Evolutionary conservation across 2,329 filamentous ascomycete genomes (phyloP).

Genomic region (Fonsecaea monophora): DNA sequence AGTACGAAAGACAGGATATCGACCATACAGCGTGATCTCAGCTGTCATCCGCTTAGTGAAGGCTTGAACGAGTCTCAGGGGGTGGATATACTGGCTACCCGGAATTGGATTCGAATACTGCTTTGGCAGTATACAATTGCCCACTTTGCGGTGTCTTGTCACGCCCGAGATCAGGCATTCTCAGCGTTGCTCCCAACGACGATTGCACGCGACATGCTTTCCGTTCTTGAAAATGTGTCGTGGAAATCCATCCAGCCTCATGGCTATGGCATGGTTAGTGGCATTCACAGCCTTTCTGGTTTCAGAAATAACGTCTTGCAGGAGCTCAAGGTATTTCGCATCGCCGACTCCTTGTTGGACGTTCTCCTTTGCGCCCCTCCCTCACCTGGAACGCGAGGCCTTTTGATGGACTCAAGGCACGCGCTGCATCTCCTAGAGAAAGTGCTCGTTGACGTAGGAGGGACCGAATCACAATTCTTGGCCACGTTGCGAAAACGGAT

Average conservation of each 20-base stretch:
- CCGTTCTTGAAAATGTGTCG: slow-evolving; percentile 7
- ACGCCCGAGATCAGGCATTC: slow-evolving; percentile 16
- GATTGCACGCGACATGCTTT: slow-evolving; percentile 17
- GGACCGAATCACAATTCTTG: slow-evolving; percentile 10
- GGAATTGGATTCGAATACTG: slow-evolving; percentile 22
- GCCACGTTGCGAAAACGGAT: slow-evolving; percentile 10
- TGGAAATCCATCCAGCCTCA: slow-evolving; percentile 21
- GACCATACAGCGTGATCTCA: slow-evolving; percentile 6
- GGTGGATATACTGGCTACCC: slow-evolving; percentile 15
- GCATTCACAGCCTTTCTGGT: background rate
- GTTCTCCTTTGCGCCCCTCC: slow-evolving; percentile 16
- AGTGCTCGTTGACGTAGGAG: slow-evolving; percentile 14
- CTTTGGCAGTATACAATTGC: slow-evolving; percentile 21
- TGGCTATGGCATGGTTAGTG: slow-evolving; percentile 22
- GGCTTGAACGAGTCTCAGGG: slow-evolving; percentile 18
- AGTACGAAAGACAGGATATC: slow-evolving; percentile 3
- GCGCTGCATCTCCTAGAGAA: slow-evolving; percentile 15
- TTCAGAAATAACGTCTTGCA: slow-evolving; percentile 4
- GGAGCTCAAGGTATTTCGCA: slow-evolving; percentile 22
- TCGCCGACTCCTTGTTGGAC: slow-evolving; percentile 19
- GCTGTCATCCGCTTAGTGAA: background rate
- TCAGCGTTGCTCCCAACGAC: slow-evolving; percentile 12
- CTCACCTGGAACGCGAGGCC: background rate
- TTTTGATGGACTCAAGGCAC: slow-evolving; percentile 11
- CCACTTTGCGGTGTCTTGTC: slow-evolving; percentile 16